Percentiles rank a stretch among this genome's conserved stretches.
Evolutionary conservation across 345 rosid species (phyloP).

Genomic region (Eucalyptus rudis): DNA sequence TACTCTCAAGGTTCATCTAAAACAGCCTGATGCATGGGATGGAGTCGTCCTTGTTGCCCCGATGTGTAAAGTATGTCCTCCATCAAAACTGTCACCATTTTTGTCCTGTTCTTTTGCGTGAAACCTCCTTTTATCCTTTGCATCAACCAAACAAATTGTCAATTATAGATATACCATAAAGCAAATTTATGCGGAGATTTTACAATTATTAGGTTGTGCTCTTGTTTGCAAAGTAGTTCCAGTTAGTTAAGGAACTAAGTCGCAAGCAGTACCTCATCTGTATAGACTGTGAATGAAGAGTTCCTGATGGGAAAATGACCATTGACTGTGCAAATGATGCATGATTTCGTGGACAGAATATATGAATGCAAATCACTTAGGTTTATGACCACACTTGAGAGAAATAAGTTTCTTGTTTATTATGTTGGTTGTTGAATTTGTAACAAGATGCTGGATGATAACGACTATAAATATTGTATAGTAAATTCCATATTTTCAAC

Average conservation of each 20-base stretch:
- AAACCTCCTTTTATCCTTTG: background rate
- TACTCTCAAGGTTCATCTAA: slow-evolving; percentile 66
- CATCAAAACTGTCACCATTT: background rate
- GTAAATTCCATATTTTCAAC: background rate
- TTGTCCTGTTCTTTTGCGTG: background rate
- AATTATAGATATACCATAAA: background rate
- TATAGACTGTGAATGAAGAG: background rate
- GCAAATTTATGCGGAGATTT: background rate
- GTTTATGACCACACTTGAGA: background rate
- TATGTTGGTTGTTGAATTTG: background rate
- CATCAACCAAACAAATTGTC: background rate
- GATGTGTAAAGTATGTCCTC: slow-evolving; percentile 76
- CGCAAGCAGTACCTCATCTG: background rate
- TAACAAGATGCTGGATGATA: background rate
- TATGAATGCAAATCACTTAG: background rate
- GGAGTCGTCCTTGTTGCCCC: slow-evolving; percentile 90
- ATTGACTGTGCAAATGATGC: background rate
- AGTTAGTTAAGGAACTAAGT: background rate
- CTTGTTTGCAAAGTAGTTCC: background rate
- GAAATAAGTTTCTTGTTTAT: background rate
- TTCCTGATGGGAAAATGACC: background rate
- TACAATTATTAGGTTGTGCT: background rate
- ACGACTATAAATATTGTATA: background rate
- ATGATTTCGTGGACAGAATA: background rate
- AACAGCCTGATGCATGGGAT: slow-evolving; percentile 79